These are phyloP conservation scores for Xylariomycetidae sp. DNA, from an alignment of 2,329 filamentous ascomycete genomes.

Conservation along the genomic window DNA sequence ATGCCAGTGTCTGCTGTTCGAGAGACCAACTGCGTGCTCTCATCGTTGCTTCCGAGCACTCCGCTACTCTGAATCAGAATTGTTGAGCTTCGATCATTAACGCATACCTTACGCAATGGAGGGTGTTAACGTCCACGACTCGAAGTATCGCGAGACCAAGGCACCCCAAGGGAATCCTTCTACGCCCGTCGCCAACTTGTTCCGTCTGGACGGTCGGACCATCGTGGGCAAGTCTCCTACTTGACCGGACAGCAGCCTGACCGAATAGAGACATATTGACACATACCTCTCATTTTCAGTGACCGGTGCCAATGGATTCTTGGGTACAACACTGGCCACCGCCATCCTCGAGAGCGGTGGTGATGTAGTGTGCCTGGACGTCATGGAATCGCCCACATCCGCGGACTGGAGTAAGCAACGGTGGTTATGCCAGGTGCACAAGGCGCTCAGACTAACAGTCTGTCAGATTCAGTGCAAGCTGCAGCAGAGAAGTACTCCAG, in stretches of 20 bases:
- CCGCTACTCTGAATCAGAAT: too few species aligned
- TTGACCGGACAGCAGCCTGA: not conserved
- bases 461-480: not conserved
- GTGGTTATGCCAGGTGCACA: not conserved
- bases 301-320: slow-evolving; percentile 20
- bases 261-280: not conserved
- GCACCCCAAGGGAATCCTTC: slow-evolving; percentile 3
- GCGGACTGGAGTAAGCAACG: slow-evolving; percentile 14
- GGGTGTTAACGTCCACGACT: slow-evolving; percentile 4
- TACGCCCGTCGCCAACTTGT: slow-evolving; percentile 4
- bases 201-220: slow-evolving; percentile 12
- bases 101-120: slow-evolving; percentile 4
- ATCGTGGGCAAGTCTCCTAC: slow-evolving; percentile 6
- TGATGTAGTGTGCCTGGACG: slow-evolving; percentile 27
- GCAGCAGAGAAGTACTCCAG: slow-evolving; percentile 6
- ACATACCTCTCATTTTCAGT: slow-evolving; percentile 6
- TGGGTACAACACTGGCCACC: slow-evolving; percentile 14
- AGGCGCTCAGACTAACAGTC: not conserved
- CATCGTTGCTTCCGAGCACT: too few species aligned
- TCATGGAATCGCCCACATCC: slow-evolving; percentile 9
- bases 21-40: too few species aligned
- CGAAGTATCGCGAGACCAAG: slow-evolving; percentile 6
- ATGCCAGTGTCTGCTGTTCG: too few species aligned
- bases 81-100: too few species aligned
- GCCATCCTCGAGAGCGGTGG: slow-evolving; percentile 27